Evolutionary conservation across 1,139 yeast species (phyloP).

Genomic region (Saccharomyces hybrid): DNA sequence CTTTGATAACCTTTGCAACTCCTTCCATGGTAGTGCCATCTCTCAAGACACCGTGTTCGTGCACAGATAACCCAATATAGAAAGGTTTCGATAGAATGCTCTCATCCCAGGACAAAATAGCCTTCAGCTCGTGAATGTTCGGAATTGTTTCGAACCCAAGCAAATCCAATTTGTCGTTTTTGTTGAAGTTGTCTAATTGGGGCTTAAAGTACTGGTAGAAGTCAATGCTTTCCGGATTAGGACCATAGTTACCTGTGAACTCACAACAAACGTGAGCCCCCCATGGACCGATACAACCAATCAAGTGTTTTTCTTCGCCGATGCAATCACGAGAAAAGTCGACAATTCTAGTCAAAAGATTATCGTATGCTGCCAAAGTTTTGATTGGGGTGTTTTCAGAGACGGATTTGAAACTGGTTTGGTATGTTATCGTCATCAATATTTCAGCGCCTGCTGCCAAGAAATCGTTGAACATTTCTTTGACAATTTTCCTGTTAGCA

Average conservation of each 20-base stretch:
- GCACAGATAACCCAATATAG: slow-evolving; percentile 24
- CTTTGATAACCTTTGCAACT: slow-evolving; percentile 26
- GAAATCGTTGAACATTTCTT: slow-evolving; percentile 45
- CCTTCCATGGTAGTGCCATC: slow-evolving; percentile 26
- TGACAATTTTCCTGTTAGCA: slow-evolving; percentile 41
- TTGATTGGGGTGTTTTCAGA: slow-evolving; percentile 19
- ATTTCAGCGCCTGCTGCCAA: slow-evolving; percentile 51
- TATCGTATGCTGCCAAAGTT: slow-evolving; percentile 29
- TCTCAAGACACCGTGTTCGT: slow-evolving; percentile 22
- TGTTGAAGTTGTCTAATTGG: slow-evolving; percentile 12
- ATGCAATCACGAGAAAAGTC: slow-evolving; percentile 27
- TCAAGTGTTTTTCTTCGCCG: slow-evolving; percentile 33
- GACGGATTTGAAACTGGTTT: slow-evolving; percentile 36
- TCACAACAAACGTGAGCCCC: slow-evolving; percentile 65
- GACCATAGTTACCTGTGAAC: slow-evolving; percentile 50
- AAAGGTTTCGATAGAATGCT: slow-evolving; percentile 21
- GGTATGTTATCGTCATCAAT: slow-evolving; percentile 57
- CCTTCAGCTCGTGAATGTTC: slow-evolving; percentile 24
- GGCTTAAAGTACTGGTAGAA: slow-evolving; percentile 23
- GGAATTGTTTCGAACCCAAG: slow-evolving; percentile 18
- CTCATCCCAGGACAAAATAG: slow-evolving; percentile 25
- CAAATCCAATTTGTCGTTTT: neutral
- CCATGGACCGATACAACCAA: slow-evolving; percentile 68
- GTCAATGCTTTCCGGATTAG: slow-evolving; percentile 19
- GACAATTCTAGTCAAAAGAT: slow-evolving; percentile 20